These are phyloP conservation scores for Aspergillus ochraceus DNA, from an alignment of 2,329 filamentous ascomycete species.

Conservation along the genomic window DNA sequence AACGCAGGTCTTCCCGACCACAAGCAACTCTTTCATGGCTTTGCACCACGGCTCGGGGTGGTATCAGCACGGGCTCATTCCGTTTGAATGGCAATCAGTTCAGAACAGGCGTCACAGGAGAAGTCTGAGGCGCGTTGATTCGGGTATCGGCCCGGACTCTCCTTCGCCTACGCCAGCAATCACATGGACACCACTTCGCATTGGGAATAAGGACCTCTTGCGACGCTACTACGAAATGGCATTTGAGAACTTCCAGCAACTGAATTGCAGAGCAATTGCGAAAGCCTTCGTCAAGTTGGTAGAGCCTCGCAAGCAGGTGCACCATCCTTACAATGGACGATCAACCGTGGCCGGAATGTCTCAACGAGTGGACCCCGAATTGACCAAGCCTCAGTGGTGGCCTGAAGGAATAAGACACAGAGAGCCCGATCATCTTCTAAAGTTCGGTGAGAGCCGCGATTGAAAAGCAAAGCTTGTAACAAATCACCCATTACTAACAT, in stretches of 20 bases:
- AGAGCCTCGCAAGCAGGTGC: slow-evolving; percentile 46
- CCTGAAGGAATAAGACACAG: slow-evolving; percentile 41
- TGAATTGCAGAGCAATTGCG: slow-evolving; percentile 42
- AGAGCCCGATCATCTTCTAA: slow-evolving; percentile 48
- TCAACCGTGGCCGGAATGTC: slow-evolving; percentile 18
- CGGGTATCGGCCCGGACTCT: slow-evolving; percentile 15
- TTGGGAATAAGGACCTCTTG: slow-evolving; percentile 28
- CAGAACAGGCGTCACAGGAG: slow-evolving; percentile 29
- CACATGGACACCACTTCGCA: slow-evolving; percentile 27
- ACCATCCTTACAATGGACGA: slow-evolving; percentile 47
- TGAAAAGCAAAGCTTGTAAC: neutral
- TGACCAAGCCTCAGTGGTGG: slow-evolving; percentile 44
- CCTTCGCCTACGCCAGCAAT: slow-evolving; percentile 21
- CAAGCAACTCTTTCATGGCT: slow-evolving; percentile 7
- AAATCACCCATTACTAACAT: neutral
- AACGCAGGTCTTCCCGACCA: slow-evolving; percentile 7
- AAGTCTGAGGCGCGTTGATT: slow-evolving; percentile 18
- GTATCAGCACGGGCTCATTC: slow-evolving; percentile 32
- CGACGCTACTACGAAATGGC: slow-evolving; percentile 39
- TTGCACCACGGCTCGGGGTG: slow-evolving; percentile 21
- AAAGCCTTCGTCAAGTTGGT: slow-evolving; percentile 46
- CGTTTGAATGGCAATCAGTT: slow-evolving; percentile 32
- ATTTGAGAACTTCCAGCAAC: slow-evolving; percentile 43
- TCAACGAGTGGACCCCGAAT: slow-evolving; percentile 36
- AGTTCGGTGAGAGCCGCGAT: slow-evolving; percentile 33